phyloP scores from a whole-genome alignment of 1,284 basidiomycete genomes.

The Cryptococcus sp. region DNA sequence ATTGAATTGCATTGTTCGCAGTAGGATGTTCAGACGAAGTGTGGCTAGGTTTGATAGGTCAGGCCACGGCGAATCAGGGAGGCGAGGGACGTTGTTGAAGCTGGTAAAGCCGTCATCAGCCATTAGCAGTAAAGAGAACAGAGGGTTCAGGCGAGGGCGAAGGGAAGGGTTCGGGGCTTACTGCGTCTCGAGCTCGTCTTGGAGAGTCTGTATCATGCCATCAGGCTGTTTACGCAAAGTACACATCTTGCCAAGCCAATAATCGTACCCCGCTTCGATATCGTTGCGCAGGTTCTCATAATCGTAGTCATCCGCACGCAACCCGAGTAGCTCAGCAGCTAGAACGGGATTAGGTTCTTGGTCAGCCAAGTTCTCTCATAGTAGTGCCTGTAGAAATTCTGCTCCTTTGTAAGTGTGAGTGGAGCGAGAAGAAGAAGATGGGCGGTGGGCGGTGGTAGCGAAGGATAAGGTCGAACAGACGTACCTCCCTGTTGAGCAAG shows the following conservation, averaged over 20 bases:
- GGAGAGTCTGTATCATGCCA: conserved; percentile 5
- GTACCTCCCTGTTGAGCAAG: conserved; percentile 10
- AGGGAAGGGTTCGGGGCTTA: background rate
- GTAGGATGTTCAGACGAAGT: conserved; percentile 2
- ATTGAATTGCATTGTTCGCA: conserved; percentile 2
- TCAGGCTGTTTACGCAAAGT: background rate
- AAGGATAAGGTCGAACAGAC: background rate
- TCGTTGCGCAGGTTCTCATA: conserved; percentile 1
- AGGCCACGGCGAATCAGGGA: background rate
- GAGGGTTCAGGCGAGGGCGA: no score
- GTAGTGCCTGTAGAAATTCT: no score
- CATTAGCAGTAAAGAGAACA: background rate
- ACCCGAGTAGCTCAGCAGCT: conserved; percentile 10
- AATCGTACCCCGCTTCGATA: conserved; percentile 7
- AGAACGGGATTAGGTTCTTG: background rate
- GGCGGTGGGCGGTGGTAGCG: conserved; percentile 11
- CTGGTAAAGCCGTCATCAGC: background rate
- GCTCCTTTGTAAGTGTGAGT: background rate
- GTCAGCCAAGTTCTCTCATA: background rate
- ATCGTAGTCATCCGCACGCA: background rate
- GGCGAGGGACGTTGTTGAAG: conserved; percentile 8
- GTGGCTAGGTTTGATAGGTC: background rate
- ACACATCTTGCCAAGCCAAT: conserved; percentile 12
- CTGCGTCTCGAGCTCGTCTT: conserved; percentile 15
- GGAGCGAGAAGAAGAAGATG: background rate